These are phyloP conservation scores for Beta lomatogona DNA, from an alignment of 179 eudicot genomes.

Conservation along the genomic window DNA sequence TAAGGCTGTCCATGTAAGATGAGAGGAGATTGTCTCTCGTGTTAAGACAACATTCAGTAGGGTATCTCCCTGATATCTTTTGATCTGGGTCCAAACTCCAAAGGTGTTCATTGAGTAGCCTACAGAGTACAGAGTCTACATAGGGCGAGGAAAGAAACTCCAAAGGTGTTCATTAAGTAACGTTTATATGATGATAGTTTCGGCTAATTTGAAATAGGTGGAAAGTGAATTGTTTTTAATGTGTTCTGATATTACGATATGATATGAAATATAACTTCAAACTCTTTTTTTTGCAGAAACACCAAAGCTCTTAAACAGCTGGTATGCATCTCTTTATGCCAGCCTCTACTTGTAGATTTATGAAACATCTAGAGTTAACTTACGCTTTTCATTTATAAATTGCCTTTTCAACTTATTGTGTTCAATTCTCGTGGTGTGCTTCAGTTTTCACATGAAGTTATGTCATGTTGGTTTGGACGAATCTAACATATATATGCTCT, in stretches of 20 bases:
- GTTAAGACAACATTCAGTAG: background rate
- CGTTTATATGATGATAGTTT: background rate
- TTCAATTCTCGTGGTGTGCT: background rate
- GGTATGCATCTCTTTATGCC: conserved; percentile 48
- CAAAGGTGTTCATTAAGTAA: background rate
- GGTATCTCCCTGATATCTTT: background rate
- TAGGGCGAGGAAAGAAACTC: background rate
- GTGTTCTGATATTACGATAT: background rate
- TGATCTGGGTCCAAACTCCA: background rate
- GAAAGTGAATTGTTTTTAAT: background rate
- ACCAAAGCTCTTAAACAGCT: conserved; percentile 96
- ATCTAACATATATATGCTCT: conserved; percentile 8
- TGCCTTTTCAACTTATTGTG: conserved; percentile 1
- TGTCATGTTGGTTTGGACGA: background rate
- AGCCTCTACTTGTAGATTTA: background rate
- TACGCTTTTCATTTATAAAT: background rate
- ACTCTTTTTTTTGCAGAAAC: conserved; percentile 57
- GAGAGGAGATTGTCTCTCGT: background rate
- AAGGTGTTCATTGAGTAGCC: background rate
- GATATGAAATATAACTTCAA: background rate
- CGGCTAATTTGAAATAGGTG: background rate
- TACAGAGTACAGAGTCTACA: background rate
- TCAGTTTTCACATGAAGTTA: background rate
- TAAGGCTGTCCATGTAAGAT: background rate
- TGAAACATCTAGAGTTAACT: background rate